Base-by-base conservation (phyloP, 2,329 filamentous ascomycete genomes). In the Drechslerella dactyloides region DNA sequence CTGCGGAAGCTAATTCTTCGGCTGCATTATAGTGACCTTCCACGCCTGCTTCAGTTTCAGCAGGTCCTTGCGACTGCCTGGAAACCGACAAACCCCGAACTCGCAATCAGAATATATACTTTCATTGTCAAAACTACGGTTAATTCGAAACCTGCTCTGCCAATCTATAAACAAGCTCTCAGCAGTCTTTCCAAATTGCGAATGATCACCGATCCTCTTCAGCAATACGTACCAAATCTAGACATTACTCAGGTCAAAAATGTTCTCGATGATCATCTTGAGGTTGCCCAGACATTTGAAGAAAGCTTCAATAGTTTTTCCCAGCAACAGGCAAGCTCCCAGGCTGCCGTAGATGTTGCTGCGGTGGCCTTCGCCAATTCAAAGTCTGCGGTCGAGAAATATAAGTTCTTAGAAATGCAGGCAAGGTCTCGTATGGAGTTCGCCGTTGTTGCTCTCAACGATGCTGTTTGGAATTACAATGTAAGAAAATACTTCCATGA, bases 171-270 rank as follows among this genome's bases (percentile, higher is more conserved):
- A 10, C 66, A 70, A 27, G 66, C 66, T 5, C 15, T 70, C 13
- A 70, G 50, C n/a, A 70, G 66, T 19, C 51, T 70, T 13, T 70
- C 66, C 5, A 70, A 70, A 24, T 54, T 70, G 0, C 44, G 54
- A 27, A 46, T 70, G 54, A 70, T 70, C n/a, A 40, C 48, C 1
- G 66, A 70, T 17, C 66, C 66, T 10, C 66, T 70, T 13, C 66
- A 70, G 10, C 66, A 70, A 60, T 70, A 70, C 35, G 59, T 70
- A 11, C 66, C 66, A n/a, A 70, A 70, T 37, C 51, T 70, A 11
- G 66, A 70, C 40, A 70, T 70, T 27, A 70, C 40, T 23, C 66
- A 70, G 27, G 50, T 70, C 48, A 70, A 70, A 40, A 24, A 30
- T 13, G 66, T 70, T 6, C 48, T 70, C 6, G 66, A 64, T 46